These are phyloP conservation scores for Salmacisia buchloeana DNA, from an alignment of 1,284 basidiomycete genomes.

Conservation along the genomic window DNA sequence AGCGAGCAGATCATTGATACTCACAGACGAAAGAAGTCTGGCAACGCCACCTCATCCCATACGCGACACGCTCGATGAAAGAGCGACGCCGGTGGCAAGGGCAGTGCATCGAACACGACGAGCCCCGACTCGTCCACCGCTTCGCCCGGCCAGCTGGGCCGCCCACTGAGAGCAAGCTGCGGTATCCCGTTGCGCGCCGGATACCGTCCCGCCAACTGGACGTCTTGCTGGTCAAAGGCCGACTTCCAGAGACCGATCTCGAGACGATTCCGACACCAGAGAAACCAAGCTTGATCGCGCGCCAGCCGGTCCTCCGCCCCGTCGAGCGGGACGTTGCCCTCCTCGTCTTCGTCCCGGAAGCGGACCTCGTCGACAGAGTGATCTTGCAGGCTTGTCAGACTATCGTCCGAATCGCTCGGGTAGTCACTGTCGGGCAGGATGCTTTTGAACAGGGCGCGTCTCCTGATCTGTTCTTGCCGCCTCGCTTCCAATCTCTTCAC, in stretches of 20 bases:
- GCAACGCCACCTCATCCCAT: background rate
- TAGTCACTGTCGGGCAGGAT: background rate
- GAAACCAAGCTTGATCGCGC: background rate
- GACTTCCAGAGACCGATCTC: background rate
- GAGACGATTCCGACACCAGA: background rate
- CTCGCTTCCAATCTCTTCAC: background rate
- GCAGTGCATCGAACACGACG: background rate
- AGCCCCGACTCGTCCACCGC: background rate
- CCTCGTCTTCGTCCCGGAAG: background rate
- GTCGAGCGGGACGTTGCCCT: background rate
- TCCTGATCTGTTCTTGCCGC: background rate
- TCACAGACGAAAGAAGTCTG: constrained; percentile 3
- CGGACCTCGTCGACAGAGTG: background rate
- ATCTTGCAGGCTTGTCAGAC: too few species aligned
- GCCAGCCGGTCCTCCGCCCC: background rate
- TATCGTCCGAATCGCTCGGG: background rate
- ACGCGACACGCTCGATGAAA: background rate
- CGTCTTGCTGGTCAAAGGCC: background rate
- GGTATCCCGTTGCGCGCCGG: background rate
- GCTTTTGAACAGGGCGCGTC: background rate
- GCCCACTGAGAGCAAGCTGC: background rate
- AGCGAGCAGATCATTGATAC: background rate
- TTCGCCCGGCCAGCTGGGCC: background rate
- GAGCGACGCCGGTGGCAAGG: background rate
- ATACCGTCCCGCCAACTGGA: background rate